Conservation (phyloP, 805 yeast genomes). For the Hanseniaspora meyeri region DNA sequence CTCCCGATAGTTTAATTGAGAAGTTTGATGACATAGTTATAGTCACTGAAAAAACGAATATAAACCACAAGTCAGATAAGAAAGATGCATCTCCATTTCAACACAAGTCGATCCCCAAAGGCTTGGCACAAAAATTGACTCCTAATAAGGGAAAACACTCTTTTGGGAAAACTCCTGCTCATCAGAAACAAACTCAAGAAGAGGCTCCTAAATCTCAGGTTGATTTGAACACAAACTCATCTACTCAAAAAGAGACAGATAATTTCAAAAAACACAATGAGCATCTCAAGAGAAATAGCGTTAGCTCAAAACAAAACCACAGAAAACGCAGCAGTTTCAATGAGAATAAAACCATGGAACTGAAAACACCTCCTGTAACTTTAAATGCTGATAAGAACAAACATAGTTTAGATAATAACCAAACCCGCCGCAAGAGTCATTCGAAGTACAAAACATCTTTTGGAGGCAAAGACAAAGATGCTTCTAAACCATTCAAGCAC, state of each 20-base stretch:
- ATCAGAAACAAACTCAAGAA: background rate
- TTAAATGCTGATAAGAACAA: background rate
- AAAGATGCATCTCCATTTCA: slow-evolving; percentile 16
- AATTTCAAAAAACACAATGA: background rate
- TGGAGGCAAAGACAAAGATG: background rate
- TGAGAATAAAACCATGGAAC: background rate
- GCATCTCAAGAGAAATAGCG: background rate
- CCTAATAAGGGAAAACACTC: background rate
- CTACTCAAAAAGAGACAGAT: background rate
- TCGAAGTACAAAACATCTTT: background rate
- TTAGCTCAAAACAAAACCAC: background rate
- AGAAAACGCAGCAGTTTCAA: background rate
- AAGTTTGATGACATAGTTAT: background rate
- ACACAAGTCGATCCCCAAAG: background rate
- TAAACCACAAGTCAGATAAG: slow-evolving; percentile 16
- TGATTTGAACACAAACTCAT: background rate
- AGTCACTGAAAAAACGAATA: slow-evolving; percentile 13
- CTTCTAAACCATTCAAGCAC: background rate
- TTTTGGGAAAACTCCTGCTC: background rate
- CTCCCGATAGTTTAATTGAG: background rate
- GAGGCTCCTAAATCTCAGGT: background rate
- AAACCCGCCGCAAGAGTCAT: background rate
- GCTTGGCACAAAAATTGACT: background rate
- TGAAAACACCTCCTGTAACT: background rate
- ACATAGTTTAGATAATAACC: background rate